These are phyloP conservation scores for Heliamphora pulchella DNA, from an alignment of 179 eudicot species.

Conservation along the genomic window DNA sequence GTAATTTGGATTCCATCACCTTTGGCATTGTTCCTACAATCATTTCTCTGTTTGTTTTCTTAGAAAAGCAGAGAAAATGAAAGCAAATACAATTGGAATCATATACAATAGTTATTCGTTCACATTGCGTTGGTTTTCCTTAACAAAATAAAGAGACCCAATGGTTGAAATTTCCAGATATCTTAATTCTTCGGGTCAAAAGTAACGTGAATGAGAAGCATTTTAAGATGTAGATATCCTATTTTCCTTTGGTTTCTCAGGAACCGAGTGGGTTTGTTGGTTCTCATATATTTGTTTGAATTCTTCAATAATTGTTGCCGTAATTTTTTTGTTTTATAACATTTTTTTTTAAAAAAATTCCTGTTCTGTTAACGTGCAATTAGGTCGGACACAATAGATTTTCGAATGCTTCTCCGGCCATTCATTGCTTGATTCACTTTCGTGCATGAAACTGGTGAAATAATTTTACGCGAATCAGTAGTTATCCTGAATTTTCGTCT, in stretches of 20 bases:
- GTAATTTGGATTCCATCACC: constrained; percentile 11
- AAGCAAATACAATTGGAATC: not conserved
- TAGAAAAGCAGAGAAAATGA: not conserved
- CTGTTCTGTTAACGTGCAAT: not conserved
- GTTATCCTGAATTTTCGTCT: not conserved
- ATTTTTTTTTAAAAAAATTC: not conserved
- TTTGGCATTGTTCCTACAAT: not conserved
- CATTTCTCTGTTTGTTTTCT: not conserved
- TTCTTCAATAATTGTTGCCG: not conserved
- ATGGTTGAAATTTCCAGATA: not conserved
- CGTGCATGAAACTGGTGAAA: not conserved
- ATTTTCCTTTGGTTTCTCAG: not conserved
- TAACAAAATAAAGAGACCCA: not conserved
- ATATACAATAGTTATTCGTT: not conserved
- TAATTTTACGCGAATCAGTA: not conserved
- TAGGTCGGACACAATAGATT: not conserved
- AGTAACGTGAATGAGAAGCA: not conserved
- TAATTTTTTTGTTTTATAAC: not conserved
- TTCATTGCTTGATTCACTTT: constrained; percentile 3
- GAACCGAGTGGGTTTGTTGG: not conserved
- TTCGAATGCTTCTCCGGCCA: not conserved
- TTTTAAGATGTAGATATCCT: not conserved
- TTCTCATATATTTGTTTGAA: not conserved
- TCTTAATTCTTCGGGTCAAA: not conserved
- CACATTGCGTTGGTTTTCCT: not conserved